Evolutionary conservation across 2,329 filamentous ascomycete genomes (phyloP).

Genomic region (Huntiella decipiens): DNA sequence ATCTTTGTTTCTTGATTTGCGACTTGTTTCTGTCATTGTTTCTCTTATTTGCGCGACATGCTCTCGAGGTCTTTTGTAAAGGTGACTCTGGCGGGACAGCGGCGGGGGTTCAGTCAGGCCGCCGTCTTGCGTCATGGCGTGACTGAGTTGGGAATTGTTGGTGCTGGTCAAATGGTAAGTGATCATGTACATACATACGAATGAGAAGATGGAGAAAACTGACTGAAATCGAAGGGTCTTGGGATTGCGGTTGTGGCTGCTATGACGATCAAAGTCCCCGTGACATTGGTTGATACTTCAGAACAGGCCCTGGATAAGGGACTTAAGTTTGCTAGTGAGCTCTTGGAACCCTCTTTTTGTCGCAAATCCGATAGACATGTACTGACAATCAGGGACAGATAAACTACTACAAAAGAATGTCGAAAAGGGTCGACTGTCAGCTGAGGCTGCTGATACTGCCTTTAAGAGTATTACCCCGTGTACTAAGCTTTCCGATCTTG

Average conservation of each 20-base stretch:
- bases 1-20: slow-evolving; percentile 10
- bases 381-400: slow-evolving; percentile 30
- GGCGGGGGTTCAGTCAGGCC: slow-evolving; percentile 51
- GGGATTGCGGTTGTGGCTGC: slow-evolving; percentile 92
- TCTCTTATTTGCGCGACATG: slow-evolving; percentile 4
- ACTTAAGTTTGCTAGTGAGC: slow-evolving; percentile 64
- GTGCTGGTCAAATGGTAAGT: slow-evolving; percentile 86
- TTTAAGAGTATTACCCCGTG: slow-evolving; percentile 50
- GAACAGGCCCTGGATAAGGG: slow-evolving; percentile 77
- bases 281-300: slow-evolving; percentile 69
- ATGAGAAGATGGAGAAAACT: slow-evolving; percentile 11
- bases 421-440: slow-evolving; percentile 65
- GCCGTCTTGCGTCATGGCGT: slow-evolving; percentile 43
- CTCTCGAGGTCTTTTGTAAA: not conserved
- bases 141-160: slow-evolving; percentile 76
- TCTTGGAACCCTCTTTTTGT: not conserved
- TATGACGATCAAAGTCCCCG: slow-evolving; percentile 62
- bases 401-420: slow-evolving; percentile 90
- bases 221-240: slow-evolving; percentile 43
- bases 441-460: slow-evolving; percentile 57
- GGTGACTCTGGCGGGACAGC: no score
- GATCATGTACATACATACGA: not conserved
- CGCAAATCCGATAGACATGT: not conserved
- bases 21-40: slow-evolving; percentile 5
- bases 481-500: slow-evolving; percentile 58